phyloP scores from a whole-genome alignment of 352 stramenopile genomes.

The Pythium myriotylum region DNA sequence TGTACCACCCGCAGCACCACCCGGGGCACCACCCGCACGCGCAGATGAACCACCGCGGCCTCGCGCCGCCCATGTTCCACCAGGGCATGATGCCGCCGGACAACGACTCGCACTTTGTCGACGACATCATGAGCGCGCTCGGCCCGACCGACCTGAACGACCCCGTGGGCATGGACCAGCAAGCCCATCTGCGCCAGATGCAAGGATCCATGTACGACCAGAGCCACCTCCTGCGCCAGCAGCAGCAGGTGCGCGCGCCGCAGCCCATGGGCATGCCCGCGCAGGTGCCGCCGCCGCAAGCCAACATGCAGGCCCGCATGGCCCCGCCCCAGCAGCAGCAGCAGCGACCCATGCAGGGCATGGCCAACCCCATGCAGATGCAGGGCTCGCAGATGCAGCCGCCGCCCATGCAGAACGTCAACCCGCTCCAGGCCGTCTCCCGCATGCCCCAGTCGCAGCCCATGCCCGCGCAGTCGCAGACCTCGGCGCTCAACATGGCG shows the following conservation, averaged over 20 bases:
- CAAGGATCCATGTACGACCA: constrained; percentile 63
- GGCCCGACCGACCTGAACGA: constrained; percentile 52
- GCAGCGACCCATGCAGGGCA: constrained; percentile 27
- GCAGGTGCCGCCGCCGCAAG: constrained; percentile 27
- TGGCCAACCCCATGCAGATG: constrained; percentile 33
- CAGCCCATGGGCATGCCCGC: constrained; percentile 31
- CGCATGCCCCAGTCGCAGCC: constrained; percentile 30
- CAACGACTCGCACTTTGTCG: constrained; percentile 69
- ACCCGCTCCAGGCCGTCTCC: constrained; percentile 22
- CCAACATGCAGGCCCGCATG: constrained; percentile 18
- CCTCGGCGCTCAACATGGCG: constrained; percentile 25
- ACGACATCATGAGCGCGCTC: constrained; percentile 68
- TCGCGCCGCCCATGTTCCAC: constrained; percentile 38
- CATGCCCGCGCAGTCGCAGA: constrained; percentile 28
- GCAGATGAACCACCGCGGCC: constrained; percentile 32
- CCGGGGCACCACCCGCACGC: constrained; percentile 49
- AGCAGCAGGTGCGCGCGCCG: constrained; percentile 19
- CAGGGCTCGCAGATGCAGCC: constrained; percentile 16
- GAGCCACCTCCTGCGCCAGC: constrained; percentile 53
- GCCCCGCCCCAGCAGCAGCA: constrained; percentile 19
- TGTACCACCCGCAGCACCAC: constrained; percentile 57
- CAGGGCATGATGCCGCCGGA: constrained; percentile 59
- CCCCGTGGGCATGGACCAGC: constrained; percentile 47
- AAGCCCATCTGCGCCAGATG: constrained; percentile 50
- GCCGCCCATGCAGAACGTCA: constrained; percentile 21